phyloP scores from a whole-genome alignment of 495 filamentous ascomycete species.

The Lepraria neglecta region DNA sequence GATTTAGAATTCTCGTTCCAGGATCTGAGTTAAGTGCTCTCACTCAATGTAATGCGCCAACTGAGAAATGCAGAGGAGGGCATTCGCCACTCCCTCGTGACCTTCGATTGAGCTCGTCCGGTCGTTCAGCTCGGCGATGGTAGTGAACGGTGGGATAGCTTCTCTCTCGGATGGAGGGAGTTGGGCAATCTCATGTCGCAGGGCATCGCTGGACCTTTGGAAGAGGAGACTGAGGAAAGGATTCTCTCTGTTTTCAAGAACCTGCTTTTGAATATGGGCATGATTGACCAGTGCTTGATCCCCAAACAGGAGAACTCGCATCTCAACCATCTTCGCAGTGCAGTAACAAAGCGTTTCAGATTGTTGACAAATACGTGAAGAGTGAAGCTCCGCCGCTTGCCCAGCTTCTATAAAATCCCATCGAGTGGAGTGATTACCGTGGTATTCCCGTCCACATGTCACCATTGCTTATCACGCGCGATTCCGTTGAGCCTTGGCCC shows the following conservation, averaged over 20 bases:
- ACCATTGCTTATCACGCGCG: background rate
- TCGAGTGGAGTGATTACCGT: background rate
- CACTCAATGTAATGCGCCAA: conserved; percentile 72
- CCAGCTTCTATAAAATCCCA: conserved; percentile 10
- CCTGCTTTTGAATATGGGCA: conserved; percentile 51
- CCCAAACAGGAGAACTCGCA: conserved; percentile 52
- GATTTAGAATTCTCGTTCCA: conserved; percentile 29
- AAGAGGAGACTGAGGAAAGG: conserved; percentile 60
- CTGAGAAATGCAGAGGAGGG: conserved; percentile 63
- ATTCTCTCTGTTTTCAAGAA: conserved; percentile 59
- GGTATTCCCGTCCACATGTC: background rate
- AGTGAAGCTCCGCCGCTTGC: background rate
- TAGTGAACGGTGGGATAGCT: conserved; percentile 62
- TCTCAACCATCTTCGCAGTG: conserved; percentile 9
- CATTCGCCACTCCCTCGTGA: conserved; percentile 58
- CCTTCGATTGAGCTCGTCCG: conserved; percentile 50
- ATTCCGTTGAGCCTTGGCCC: background rate
- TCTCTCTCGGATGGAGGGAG: conserved; percentile 54
- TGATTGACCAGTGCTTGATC: conserved; percentile 73
- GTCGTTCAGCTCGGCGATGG: conserved; percentile 63
- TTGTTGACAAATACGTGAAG: background rate
- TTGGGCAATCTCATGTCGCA: conserved; percentile 57
- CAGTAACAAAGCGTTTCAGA: background rate
- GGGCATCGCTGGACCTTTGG: conserved; percentile 51
- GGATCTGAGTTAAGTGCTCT: conserved; percentile 29